Percentiles rank a stretch among this genome's conserved stretches.
phyloP scores from a whole-genome alignment of 495 filamentous ascomycete genomes.

The Niebla homalea region DNA sequence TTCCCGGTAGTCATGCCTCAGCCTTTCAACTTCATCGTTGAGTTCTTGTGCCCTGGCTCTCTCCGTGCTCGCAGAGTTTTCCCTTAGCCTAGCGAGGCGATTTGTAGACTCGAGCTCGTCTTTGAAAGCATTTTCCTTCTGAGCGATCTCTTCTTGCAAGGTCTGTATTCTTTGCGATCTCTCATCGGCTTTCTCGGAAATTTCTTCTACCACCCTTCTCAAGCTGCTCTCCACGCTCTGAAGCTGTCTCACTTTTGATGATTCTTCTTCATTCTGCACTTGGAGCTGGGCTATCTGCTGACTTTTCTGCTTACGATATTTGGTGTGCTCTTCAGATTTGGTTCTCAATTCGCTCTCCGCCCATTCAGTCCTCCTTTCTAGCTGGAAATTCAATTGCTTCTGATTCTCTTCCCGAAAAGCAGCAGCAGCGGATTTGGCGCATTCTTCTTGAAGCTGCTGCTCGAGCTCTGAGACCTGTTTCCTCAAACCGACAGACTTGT shows the following conservation, averaged over 20 bases:
- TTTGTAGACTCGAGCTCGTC: slow-evolving; percentile 68
- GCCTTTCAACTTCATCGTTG: slow-evolving; percentile 58
- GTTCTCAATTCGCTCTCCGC: slow-evolving; percentile 81
- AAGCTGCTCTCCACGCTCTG: slow-evolving; percentile 67
- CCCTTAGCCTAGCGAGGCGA: slow-evolving; percentile 72
- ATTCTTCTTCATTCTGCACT: slow-evolving; percentile 73
- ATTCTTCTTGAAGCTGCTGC: slow-evolving; percentile 65
- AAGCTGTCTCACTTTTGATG: slow-evolving; percentile 57
- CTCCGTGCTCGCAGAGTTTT: slow-evolving; percentile 68
- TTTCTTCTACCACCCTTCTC: slow-evolving; percentile 66
- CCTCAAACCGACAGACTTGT: slow-evolving; percentile 70
- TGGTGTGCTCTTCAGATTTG: slow-evolving; percentile 69
- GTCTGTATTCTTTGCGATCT: slow-evolving; percentile 66
- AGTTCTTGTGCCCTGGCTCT: slow-evolving; percentile 72
- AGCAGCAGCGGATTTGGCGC: slow-evolving; percentile 58
- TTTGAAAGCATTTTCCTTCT: slow-evolving; percentile 65
- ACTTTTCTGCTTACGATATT: slow-evolving; percentile 89
- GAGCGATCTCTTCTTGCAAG: slow-evolving; percentile 66
- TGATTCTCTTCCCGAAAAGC: slow-evolving; percentile 81
- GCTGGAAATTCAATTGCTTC: slow-evolving; percentile 75
- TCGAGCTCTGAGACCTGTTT: slow-evolving; percentile 68
- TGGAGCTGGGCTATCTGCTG: slow-evolving; percentile 76
- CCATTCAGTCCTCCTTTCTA: slow-evolving; percentile 84
- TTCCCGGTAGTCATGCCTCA: slow-evolving; percentile 66
- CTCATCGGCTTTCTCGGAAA: slow-evolving; percentile 76